Evolutionary conservation across 495 filamentous ascomycete species (phyloP).

Genomic region (Acidiella bohemica): DNA sequence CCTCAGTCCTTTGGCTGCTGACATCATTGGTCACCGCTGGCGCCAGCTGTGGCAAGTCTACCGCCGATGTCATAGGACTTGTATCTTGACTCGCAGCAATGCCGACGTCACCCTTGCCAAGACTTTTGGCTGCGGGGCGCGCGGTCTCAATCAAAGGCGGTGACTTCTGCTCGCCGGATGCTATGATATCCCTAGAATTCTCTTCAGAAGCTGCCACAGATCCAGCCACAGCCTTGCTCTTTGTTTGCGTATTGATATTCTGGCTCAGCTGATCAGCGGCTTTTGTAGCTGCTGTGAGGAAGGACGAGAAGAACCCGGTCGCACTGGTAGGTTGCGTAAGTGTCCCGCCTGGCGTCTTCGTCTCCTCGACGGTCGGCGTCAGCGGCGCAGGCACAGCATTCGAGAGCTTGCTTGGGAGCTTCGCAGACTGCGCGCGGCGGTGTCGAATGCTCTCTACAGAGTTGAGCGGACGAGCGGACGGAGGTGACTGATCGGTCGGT

Average conservation of each 20-base stretch:
- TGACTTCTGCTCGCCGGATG: constrained; percentile 20
- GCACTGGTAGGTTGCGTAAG: constrained; percentile 28
- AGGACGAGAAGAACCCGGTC: constrained; percentile 78
- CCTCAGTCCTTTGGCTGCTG: constrained; percentile 42
- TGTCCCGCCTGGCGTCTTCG: constrained; percentile 37
- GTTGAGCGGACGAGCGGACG: constrained; percentile 1
- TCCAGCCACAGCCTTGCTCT: constrained; percentile 16
- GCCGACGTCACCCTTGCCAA: constrained; percentile 75
- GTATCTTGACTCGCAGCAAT: constrained; percentile 42
- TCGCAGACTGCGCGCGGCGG: constrained; percentile 49
- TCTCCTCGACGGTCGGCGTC: constrained; percentile 57
- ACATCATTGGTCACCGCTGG: constrained; percentile 33
- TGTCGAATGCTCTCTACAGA: constrained; percentile 15
- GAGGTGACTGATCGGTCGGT: background rate
- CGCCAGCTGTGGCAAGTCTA: constrained; percentile 30
- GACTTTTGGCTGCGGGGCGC: constrained; percentile 62
- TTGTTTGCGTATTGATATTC: constrained; percentile 47
- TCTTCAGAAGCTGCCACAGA: constrained; percentile 24
- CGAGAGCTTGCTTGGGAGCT: constrained; percentile 70
- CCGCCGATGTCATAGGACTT: constrained; percentile 35
- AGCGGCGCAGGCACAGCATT: constrained; percentile 56
- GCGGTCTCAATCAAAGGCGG: constrained; percentile 23
- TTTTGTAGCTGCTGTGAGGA: constrained; percentile 87
- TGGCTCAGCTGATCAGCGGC: constrained; percentile 77
- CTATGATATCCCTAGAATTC: constrained; percentile 26